These are phyloP conservation scores for Ophryocystis elektroscirrha DNA, from an alignment of 169 alveolate species.

Conservation along the genomic window DNA sequence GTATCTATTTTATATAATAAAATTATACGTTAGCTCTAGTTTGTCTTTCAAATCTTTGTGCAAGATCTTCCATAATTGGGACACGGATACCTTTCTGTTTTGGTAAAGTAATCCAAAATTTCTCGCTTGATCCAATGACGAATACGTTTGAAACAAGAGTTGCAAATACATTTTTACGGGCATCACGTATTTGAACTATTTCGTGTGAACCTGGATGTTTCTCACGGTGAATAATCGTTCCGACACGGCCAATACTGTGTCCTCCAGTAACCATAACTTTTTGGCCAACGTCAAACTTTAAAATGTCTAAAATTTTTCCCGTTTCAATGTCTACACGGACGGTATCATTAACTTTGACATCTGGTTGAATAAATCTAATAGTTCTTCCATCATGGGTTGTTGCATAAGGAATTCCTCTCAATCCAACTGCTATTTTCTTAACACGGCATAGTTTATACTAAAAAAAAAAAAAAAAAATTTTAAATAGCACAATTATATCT, in stretches of 20 bases:
- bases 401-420: slow-evolving; percentile 80
- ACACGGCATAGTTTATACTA: slow-evolving; percentile 80
- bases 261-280: slow-evolving; percentile 85
- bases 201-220: slow-evolving; percentile 87
- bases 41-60: no score
- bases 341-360: slow-evolving; percentile 82
- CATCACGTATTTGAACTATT: slow-evolving; percentile 69
- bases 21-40: no score
- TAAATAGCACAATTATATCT: not conserved
- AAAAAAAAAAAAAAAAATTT: not conserved
- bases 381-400: slow-evolving; percentile 96
- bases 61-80: no score
- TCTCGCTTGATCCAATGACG: slow-evolving; percentile 79
- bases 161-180: slow-evolving; percentile 71
- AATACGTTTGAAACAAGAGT: slow-evolving; percentile 82
- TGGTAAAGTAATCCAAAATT: slow-evolving; percentile 73
- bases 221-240: slow-evolving; percentile 74
- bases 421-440: slow-evolving; percentile 68
- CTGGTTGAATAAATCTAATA: slow-evolving; percentile 88
- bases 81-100: slow-evolving; percentile 67
- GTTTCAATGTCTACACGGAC: slow-evolving; percentile 72
- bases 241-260: slow-evolving; percentile 95
- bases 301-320: slow-evolving; percentile 71
- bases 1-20: no score
- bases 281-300: slow-evolving; percentile 79